Base-by-base conservation (phyloP, 1,284 basidiomycete species). In the Cryptococcus hybrid region DNA sequence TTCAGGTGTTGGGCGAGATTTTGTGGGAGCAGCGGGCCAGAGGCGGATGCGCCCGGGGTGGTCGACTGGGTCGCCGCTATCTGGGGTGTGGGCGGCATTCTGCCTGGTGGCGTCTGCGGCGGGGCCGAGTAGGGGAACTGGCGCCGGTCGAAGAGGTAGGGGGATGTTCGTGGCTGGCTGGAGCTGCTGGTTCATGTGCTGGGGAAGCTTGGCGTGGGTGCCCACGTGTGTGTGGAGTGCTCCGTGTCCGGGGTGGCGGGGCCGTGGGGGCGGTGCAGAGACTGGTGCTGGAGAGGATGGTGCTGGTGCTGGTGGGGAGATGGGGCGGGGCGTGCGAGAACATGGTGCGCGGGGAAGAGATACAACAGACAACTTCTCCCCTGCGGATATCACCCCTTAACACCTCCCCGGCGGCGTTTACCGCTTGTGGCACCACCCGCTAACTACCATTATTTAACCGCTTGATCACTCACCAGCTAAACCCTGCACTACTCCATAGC, bases 1-100 rank as follows among this genome's bases (percentile, higher is more conserved):
- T 80, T 80, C 46, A 78, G 63, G 63, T 78, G 71, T 62, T 75
- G 65, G 13, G 75, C 69, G 37, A 77, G 69, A 51, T 75, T 75
- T 51, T 78, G 68, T 15, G 74, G 71, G 13, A 79, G 62, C 6
- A 76, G 63, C 13, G 72, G 70, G 39, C 69, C 61, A 13, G 62
- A 61, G 8, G 55, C 56, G 5, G 52, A 58, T 8, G 43, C 36
- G 36, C 47, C 51, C 4, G 55, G 55, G 11, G 61, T 54, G 11
- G 58, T 57, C 9, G 46, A 35, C 45, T 42, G 49, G 11, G 37
- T 38, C 12, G 11, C 18, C 8, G 7, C 37, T 12, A 51, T 39
- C 37, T 39, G 49, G 7, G 39, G 49, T 47, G 46, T 47, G 46
- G 18, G 18, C 30, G 12, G 46, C 46, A 8, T 30, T 35, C 13